Base-by-base conservation (phyloP, 2,329 filamentous ascomycete species). In the Beauveria pseudobassiana region DNA sequence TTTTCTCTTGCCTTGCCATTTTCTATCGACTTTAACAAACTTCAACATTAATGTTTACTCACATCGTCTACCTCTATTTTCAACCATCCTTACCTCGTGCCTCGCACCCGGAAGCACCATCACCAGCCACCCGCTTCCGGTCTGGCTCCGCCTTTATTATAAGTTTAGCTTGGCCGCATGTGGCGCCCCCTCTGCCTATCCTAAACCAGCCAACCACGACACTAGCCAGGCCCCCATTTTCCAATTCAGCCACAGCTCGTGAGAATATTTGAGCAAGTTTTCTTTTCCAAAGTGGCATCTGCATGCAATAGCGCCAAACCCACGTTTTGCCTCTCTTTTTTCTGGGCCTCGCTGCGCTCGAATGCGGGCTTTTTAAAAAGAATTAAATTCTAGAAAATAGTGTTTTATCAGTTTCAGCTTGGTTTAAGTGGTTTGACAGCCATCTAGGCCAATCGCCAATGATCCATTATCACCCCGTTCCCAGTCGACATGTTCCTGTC, bases 181-280 rank as follows among this genome's bases (percentile, higher is more conserved):
- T 56, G 38, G 53, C 54, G 54, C 24, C 40, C 26, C 26, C 20
- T 14, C n/a, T n/a, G 10, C 20, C 9, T 10, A 14, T 5, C n/a
- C n/a, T 16, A 24, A n/a, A 14, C 24, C 3, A 20, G 8, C 52
- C 24, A 42, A 43, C 40, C 52, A 42, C 24, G 40, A 1, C 8
- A 18, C 40, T 16, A 22, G 5, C 34, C 28, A 2, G 22, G 18
- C 24, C 18, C 24, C 14, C 16, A 28, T 34, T 38, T 34, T 38
- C 34, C 14, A 38, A 2, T 16, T 38, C 12, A 55, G 53, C 53
- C 53, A 55, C 53, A 45, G 24, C n/a, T n/a, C n/a, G 16, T 75
- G 73, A 73, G 73, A 67, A 64, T 70, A 64, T 75, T 75, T 75
- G 73, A 75, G 73, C 73, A 75, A 75, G 72, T 74, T 74, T 72